Evolutionary conservation across 768 basidiomycete genomes (phyloP).

Genomic region (Mycena leptocephala): DNA sequence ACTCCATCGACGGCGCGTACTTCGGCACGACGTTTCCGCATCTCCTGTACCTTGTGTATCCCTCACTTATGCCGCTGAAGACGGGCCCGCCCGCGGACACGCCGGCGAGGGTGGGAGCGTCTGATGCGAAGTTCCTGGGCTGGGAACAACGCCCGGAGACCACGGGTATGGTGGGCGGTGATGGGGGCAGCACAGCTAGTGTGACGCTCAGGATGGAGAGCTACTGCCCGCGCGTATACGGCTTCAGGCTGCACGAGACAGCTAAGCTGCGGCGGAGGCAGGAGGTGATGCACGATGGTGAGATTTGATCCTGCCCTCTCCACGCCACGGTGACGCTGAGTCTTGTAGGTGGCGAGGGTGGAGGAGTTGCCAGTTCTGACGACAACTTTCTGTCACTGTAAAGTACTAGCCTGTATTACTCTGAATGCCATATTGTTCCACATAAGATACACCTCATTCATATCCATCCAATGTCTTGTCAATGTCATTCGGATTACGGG

Average conservation of each 20-base stretch:
- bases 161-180: slow-evolving; percentile 70
- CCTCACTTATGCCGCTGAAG: slow-evolving; percentile 92
- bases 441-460: too few relatives aligned
- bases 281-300: slow-evolving; percentile 91
- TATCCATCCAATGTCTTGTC: too few relatives aligned
- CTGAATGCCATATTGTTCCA: too few relatives aligned
- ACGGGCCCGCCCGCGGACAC: slow-evolving; percentile 57
- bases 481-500: too few relatives aligned
- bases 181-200: slow-evolving; percentile 82
- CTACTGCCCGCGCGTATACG: slow-evolving; percentile 95
- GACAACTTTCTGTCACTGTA: too few relatives aligned
- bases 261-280: slow-evolving; percentile 97
- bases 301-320: too few relatives aligned
- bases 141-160: slow-evolving; percentile 70
- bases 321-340: too few relatives aligned
- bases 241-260: slow-evolving; percentile 95
- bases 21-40: slow-evolving; percentile 99
- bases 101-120: neutral
- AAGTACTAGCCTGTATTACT: too few relatives aligned
- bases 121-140: slow-evolving; percentile 44
- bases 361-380: too few relatives aligned
- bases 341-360: too few relatives aligned
- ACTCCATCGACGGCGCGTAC: slow-evolving; percentile 98
- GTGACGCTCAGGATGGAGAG: slow-evolving; percentile 93
- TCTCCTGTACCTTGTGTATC: slow-evolving; percentile 97